Percentiles rank a stretch among this genome's conserved stretches.
These are phyloP conservation scores for Penicillium hordei DNA, from an alignment of 2,329 filamentous ascomycete genomes.

Conservation along the genomic window DNA sequence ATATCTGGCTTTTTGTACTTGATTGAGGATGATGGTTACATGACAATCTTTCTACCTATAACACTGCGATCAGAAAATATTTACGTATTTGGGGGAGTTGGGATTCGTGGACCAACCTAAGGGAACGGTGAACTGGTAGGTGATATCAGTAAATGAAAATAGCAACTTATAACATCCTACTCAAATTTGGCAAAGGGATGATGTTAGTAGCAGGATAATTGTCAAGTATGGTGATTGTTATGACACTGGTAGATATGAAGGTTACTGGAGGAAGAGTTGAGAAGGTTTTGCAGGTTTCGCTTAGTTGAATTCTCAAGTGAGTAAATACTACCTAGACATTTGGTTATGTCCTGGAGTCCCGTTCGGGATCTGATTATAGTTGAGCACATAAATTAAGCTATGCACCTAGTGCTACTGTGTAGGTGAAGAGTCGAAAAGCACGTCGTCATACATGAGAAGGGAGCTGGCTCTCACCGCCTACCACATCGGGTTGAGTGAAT, in stretches of 20 bases:
- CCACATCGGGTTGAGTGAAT: not conserved
- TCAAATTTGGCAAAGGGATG: not conserved
- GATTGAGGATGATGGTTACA: not conserved
- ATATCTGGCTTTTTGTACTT: too few relatives aligned
- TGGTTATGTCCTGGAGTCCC: not conserved
- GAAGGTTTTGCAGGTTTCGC: not conserved
- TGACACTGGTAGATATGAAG: not conserved
- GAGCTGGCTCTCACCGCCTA: constrained; percentile 7
- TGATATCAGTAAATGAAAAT: not conserved
- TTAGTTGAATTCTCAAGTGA: not conserved
- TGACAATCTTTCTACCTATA: not conserved
- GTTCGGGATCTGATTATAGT: not conserved
- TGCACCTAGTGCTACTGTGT: not conserved
- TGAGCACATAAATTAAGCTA: too few relatives aligned
- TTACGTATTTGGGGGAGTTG: not conserved
- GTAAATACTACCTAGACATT: too few relatives aligned
- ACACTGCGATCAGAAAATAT: not conserved
- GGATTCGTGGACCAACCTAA: not conserved
- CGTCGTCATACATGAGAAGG: not conserved
- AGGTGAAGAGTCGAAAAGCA: not conserved
- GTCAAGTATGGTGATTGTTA: not conserved
- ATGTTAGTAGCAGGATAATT: not conserved
- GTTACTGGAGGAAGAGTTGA: not conserved
- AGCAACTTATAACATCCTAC: not conserved
- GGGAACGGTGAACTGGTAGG: not conserved